Conservation (phyloP, 148 eudicot species). For the Vaccinium macrocarpon region DNA sequence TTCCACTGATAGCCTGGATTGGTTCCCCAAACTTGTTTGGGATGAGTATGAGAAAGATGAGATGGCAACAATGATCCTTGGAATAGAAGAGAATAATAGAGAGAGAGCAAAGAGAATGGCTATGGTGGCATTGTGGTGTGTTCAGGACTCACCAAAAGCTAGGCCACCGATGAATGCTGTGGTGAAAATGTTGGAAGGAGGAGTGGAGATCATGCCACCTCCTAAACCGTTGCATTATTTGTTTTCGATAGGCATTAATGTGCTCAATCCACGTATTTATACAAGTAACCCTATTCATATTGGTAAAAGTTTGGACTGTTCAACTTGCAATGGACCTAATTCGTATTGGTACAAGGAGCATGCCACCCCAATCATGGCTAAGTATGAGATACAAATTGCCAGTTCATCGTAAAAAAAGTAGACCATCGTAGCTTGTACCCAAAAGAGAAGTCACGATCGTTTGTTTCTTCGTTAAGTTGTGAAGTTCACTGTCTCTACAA, state of each 20-base stretch:
- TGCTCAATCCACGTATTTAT: neutral
- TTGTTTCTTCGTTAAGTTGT: too few relatives aligned
- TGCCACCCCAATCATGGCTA: neutral
- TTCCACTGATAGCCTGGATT: neutral
- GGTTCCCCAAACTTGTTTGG: slow-evolving; percentile 4
- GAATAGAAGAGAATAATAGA: slow-evolving; percentile 5
- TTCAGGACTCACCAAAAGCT: slow-evolving; percentile 13
- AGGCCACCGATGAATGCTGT: slow-evolving; percentile 13
- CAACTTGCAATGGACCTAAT: neutral
- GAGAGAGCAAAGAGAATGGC: slow-evolving; percentile 6
- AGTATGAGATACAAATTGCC: neutral
- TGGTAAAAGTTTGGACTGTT: neutral
- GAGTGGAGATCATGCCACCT: slow-evolving; percentile 10
- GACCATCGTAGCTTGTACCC: neutral
- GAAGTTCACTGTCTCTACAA: too few relatives aligned
- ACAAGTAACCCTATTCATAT: neutral
- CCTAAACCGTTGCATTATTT: slow-evolving; percentile 1
- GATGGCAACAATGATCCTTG: neutral
- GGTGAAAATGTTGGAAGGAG: slow-evolving; percentile 19
- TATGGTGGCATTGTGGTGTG: slow-evolving; percentile 15
- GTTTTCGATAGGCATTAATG: neutral
- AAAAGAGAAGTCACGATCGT: too few relatives aligned
- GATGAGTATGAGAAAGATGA: neutral
- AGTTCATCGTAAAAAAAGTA: neutral
- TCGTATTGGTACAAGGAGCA: slow-evolving; percentile 15